Evolutionary conservation across 805 yeast genomes (phyloP), one percentile per base, ranked within the genome.

Genomic region (Metschnikowia noctiluminum): DNA sequence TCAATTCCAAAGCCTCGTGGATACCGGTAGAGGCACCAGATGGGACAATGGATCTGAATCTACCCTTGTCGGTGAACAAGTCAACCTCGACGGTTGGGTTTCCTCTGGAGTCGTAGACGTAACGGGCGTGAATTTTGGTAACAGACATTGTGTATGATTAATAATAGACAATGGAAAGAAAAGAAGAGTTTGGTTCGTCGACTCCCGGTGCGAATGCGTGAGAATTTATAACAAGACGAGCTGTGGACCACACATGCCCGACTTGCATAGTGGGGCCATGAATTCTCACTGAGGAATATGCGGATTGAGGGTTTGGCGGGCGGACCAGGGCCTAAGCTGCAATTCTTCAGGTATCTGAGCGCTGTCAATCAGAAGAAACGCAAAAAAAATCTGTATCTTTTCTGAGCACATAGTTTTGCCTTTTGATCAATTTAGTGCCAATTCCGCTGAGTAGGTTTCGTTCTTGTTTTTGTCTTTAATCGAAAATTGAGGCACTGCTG

Each of bases 21-120:
- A 87, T 74, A 85, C 99, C 99, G 58, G 99, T 94, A 68, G 98
- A 92, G 61, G 99, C 99, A 79, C 99, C 99, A 60, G 97, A 90
- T 74, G 99, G 99, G 56, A 94, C 99, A 70, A 92, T 91, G 62
- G 98, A 83, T 77, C 97, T 87, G 95, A 89, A 91, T 59, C 82
- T 65, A 69, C 99, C 99, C 69, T 87, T 83, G 57, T 80, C 92
- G 69, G 99, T 92, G 82, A 86, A 79, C 66, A 92, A 68, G 70
- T 94, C 98, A 62, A 94, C 98, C 84, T 94, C 98, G 65, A 94
- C 99, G 63, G 99, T 92, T 79, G 99, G 99, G 85, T 92, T 94
- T 79, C 98, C 98, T 80, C 99, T 89, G 66, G 98, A 92, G 80
- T 92, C 99, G 86, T 94, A 92, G 77, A 92, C 96, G 82, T 84